A percentile compares a stretch with the other conserved stretches of the same genome.
These are phyloP conservation scores for Carallia brachiata DNA, from an alignment of 345 rosid species.

Conservation along the genomic window DNA sequence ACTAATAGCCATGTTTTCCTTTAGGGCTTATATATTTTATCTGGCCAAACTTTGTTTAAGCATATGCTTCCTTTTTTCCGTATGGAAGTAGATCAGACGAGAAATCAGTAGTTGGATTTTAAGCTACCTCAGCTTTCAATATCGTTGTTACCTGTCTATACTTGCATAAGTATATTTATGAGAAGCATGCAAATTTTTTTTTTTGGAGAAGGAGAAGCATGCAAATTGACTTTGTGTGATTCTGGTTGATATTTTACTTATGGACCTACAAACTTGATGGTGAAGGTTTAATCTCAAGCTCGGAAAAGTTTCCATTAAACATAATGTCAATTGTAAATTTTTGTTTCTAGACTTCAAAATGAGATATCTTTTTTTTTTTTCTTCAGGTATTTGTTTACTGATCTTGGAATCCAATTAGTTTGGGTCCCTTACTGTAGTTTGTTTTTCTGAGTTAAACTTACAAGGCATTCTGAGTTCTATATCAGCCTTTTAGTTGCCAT, in stretches of 20 bases:
- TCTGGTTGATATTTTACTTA: neutral
- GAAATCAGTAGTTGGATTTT: neutral
- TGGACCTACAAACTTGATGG: slow-evolving; percentile 1
- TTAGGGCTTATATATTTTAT: neutral
- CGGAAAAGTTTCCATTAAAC: neutral
- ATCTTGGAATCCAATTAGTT: neutral
- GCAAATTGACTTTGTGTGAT: slow-evolving; percentile 1
- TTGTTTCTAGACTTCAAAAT: neutral
- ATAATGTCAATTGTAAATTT: neutral
- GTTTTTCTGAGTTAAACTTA: neutral
- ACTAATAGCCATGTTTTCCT: neutral
- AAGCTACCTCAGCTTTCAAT: neutral
- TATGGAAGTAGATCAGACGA: neutral
- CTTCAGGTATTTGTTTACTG: no score
- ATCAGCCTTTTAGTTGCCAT: neutral
- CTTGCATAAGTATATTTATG: neutral
- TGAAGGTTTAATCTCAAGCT: neutral
- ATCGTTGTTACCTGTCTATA: neutral
- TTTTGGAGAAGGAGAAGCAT: neutral
- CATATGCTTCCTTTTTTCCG: neutral
- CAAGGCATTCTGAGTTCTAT: neutral
- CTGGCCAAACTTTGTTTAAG: neutral
- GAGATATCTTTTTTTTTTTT: neutral
- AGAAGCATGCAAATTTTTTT: neutral
- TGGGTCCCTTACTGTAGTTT: no score